A percentile compares a stretch with the other conserved stretches of the same genome.
Evolutionary conservation across 202 grass and related monocot species (phyloP).

Genomic region (Elaeis oleifera): DNA sequence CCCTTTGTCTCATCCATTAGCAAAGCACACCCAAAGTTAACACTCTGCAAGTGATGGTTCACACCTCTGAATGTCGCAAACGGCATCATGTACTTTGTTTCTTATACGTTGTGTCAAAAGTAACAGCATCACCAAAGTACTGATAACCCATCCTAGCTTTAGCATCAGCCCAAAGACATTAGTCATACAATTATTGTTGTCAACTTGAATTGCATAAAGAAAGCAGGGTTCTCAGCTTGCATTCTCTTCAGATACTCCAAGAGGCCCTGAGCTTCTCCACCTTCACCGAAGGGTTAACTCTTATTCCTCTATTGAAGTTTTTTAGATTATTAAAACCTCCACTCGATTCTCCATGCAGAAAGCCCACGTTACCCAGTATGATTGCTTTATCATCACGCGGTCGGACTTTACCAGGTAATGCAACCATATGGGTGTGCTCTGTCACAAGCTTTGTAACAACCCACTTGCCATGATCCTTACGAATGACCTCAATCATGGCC

Average conservation of each 20-base stretch:
- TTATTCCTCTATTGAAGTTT: conserved; percentile 30
- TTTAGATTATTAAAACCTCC: conserved; percentile 16
- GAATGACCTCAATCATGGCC: conserved; percentile 53
- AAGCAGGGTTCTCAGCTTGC: conserved; percentile 38
- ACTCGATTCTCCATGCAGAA: conserved; percentile 5
- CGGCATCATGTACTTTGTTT: conserved; percentile 62
- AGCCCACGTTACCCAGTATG: background rate
- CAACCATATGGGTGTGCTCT: conserved; percentile 37
- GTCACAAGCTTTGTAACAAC: conserved; percentile 44
- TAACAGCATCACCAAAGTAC: conserved; percentile 44
- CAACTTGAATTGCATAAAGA: conserved; percentile 57
- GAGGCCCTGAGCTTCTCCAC: conserved; percentile 31
- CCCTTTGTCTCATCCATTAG: conserved; percentile 58
- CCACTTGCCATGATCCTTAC: conserved; percentile 42
- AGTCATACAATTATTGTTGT: conserved; percentile 44
- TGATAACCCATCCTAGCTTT: conserved; percentile 38
- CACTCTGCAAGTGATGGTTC: conserved; percentile 49
- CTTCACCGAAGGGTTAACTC: conserved; percentile 36
- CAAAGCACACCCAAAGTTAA: conserved; percentile 45
- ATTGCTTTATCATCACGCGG: background rate
- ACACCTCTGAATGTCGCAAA: conserved; percentile 44
- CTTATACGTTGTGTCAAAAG: conserved; percentile 58
- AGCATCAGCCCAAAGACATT: conserved; percentile 48
- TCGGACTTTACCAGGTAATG: conserved; percentile 17
- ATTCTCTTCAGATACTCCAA: conserved; percentile 40